These are phyloP conservation scores for Thymus mandschuricus DNA, from an alignment of 257 asterid genomes.

Conservation along the genomic window DNA sequence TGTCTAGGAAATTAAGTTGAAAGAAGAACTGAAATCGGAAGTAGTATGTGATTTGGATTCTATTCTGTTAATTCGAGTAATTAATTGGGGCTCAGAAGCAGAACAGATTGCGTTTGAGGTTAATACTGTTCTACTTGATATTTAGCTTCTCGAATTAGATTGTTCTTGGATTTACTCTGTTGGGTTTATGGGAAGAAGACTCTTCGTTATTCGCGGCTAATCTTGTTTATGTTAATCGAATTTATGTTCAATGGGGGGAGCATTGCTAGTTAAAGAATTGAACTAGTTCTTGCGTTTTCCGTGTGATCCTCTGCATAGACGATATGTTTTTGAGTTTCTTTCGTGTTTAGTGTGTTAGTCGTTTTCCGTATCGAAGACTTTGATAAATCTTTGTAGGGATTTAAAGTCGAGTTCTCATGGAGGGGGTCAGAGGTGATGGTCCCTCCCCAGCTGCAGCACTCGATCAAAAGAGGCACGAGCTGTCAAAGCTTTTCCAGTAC, in stretches of 20 bases:
- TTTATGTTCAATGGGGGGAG: neutral
- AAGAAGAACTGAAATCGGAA: neutral
- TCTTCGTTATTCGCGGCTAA: neutral
- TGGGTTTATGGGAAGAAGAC: neutral
- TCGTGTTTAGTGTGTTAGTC: neutral
- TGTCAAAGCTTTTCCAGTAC: slow-evolving; percentile 71
- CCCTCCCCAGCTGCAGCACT: slow-evolving; percentile 66
- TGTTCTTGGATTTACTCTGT: slow-evolving; percentile 8
- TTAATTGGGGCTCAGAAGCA: slow-evolving; percentile 20
- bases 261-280: neutral
- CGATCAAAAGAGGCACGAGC: slow-evolving; percentile 74
- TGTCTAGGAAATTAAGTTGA: neutral
- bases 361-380: slow-evolving; percentile 28
- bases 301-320: neutral
- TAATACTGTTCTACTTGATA: neutral
- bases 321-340: neutral
- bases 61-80: slow-evolving; percentile 15
- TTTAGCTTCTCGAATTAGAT: neutral
- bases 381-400: slow-evolving; percentile 28
- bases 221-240: neutral
- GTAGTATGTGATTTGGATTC: neutral
- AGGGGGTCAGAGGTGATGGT: slow-evolving; percentile 57
- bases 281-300: slow-evolving; percentile 4
- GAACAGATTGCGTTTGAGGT: neutral
- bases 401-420: slow-evolving; percentile 42